Evolutionary conservation across 1,139 yeast species (phyloP), one percentile per base, ranked within the genome.

Genomic region (Saccharomyces uvarum): DNA sequence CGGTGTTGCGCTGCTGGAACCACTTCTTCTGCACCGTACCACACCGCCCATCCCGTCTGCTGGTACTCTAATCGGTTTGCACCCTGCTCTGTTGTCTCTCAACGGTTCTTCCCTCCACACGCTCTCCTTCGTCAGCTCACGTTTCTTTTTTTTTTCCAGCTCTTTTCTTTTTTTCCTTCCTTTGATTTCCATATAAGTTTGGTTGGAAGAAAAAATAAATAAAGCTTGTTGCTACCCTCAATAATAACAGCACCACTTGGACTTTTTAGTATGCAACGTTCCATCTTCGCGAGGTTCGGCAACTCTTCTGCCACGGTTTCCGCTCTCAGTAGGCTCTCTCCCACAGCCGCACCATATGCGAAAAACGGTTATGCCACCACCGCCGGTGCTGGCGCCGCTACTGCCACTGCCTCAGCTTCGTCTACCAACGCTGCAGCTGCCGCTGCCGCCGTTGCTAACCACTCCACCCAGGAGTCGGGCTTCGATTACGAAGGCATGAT

Each of bases 401-500:
- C 66, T 60, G 69, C 62, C 64, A 51, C 61, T 11, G 79, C 82
- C 48, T 66, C 71, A 54, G 64, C 74, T 38, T 64, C 73, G 38
- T 70, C 76, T 21, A 65, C 75, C 24, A 70, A 74, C 51, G 74
- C 75, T 53, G 67, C 75, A 27, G 68, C 73, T 51, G 70, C 62
- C 21, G 59, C 60, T 32, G 61, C 62, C 26, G 56, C 57, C 26
- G 59, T 61, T 46, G 66, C 69, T 24, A 68, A 67, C 52, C 59
- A 66, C 52, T 63, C 69, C 8, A 67, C 79, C 27, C 73, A 76
- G 48, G 85, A 80, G 59, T 55, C 70, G 1, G 59, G 77, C 2
- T 87, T 84, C 70, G 88, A 86, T 68, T 89, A 83, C 71, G 77
- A 80, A 52, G 84, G 84, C 2, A 77, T 81, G 63, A 81, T 87